phyloP scores from a whole-genome alignment of 169 alveolate genomes.

The Plasmodium gonderi region DNA sequence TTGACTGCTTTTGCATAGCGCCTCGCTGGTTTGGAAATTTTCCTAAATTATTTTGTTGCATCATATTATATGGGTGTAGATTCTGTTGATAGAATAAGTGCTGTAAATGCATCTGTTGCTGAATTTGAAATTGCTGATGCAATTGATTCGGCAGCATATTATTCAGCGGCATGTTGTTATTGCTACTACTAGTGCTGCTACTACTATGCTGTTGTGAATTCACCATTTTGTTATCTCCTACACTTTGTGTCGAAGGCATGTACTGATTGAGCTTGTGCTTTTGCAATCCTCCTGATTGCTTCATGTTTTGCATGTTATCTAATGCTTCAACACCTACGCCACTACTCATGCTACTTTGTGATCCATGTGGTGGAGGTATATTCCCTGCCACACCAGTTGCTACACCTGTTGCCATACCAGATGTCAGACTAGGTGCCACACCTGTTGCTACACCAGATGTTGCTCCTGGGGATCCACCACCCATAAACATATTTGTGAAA shows the following conservation, averaged over 20 bases:
- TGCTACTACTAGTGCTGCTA: not conserved
- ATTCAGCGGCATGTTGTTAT: not conserved
- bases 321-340: not conserved
- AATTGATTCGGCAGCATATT: slow-evolving; percentile 35
- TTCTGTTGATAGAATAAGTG: slow-evolving; percentile 58
- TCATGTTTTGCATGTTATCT: slow-evolving; percentile 54
- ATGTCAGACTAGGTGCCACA: too few relatives aligned
- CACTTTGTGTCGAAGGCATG: not conserved
- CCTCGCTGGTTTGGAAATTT: slow-evolving; percentile 34
- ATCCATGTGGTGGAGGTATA: not conserved
- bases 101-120: slow-evolving; percentile 66
- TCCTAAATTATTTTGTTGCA: slow-evolving; percentile 2
- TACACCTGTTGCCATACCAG: too few relatives aligned
- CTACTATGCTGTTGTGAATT: not conserved
- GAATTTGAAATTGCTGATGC: slow-evolving; percentile 50
- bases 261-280: slow-evolving; percentile 38
- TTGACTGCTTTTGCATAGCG: slow-evolving; percentile 29
- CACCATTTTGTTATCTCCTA: slow-evolving; percentile 20
- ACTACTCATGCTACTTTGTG: slow-evolving; percentile 9
- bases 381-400: not conserved
- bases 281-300: slow-evolving; percentile 22
- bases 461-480: too few relatives aligned
- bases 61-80: slow-evolving; percentile 15
- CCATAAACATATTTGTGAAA: slow-evolving; percentile 18
- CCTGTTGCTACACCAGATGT: too few relatives aligned